Base-by-base conservation (phyloP, 129 eudicot species). In the Rutidosis leptorrhynchoides region DNA sequence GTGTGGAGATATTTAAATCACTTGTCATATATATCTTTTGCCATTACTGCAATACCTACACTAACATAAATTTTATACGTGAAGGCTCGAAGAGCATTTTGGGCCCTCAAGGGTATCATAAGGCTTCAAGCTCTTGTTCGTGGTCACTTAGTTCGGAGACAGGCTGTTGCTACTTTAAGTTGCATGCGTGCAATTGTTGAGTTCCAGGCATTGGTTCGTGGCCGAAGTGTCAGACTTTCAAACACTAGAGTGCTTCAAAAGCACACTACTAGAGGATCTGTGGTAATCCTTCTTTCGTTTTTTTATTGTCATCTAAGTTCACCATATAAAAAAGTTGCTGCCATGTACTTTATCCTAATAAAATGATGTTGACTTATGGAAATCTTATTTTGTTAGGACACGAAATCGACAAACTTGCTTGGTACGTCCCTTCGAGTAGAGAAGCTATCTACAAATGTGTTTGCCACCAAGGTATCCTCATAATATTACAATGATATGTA, bases 111-210 rank as follows among this genome's bases (percentile, higher is more conserved):
- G 82, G 97, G 97, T 45, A 90, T 90, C 77, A 90, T 86, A 78
- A 90, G 95, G 84, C 76, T 90, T 57, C 97, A 90, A 84, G 97
- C 97, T 20, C 95, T 90, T 30, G 91, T 87, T 74, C 95, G 97
- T 57, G 97, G 97, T 54, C 97, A 90, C 55, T 80, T 90, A 76
- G 95, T 90, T 30, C 74, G 97, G 70, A 87, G 97, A 62, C 97
- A 90, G 74, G 97, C 97, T 27, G 83, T 84, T 78, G 89, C 95
- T 62, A 87, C 95, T 71, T 80, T 90, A 80, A 78, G 73, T 43
- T 90, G 92, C 80, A 80, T 90, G 97, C 86, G 83, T 43, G 87
- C 87, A 52, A 82, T 90, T 71, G 80, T 90, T 60, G 84, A 78
- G 80, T 81, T 90, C 43, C 97, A 90, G 75, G 97, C 97, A 19